Evolutionary conservation across 1,139 yeast genomes (phyloP).

Genomic region (Blastobotrys capitulatus): DNA sequence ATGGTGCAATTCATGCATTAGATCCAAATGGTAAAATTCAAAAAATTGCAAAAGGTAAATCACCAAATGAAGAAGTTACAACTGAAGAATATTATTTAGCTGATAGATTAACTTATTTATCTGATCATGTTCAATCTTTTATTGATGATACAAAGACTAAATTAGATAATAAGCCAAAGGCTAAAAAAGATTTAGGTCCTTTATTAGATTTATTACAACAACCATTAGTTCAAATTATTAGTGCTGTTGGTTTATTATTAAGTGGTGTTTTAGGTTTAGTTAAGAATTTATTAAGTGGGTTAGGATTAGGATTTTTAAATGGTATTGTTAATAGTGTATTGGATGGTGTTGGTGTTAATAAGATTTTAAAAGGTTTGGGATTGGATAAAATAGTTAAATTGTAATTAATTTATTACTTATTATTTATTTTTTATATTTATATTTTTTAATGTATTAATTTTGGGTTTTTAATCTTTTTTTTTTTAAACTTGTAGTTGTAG

Average conservation of each 20-base stretch:
- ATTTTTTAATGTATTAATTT: not conserved
- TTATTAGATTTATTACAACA: slow-evolving; percentile 7
- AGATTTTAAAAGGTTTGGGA: slow-evolving; percentile 9
- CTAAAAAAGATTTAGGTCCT: slow-evolving; percentile 11
- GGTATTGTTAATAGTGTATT: slow-evolving; percentile 9
- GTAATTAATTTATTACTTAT: not conserved
- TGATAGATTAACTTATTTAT: slow-evolving; percentile 4
- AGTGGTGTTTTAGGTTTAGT: slow-evolving; percentile 10
- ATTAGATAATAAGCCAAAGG: slow-evolving; percentile 9
- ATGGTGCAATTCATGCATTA: slow-evolving; percentile 11
- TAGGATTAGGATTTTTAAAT: slow-evolving; percentile 8
- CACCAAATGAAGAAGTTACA: slow-evolving; percentile 5
- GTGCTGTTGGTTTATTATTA: slow-evolving; percentile 9
- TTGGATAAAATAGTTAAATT: not conserved
- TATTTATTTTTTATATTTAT: not conserved
- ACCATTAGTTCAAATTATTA: slow-evolving; percentile 9
- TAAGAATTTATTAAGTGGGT: slow-evolving; percentile 7
- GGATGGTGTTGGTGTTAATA: slow-evolving; percentile 8
- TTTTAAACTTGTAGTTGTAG: too few relatives aligned
- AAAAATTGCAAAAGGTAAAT: slow-evolving; percentile 7
- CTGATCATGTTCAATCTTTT: slow-evolving; percentile 8
- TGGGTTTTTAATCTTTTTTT: not conserved
- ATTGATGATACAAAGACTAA: slow-evolving; percentile 8
- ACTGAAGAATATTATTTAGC: slow-evolving; percentile 11
- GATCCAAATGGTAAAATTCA: slow-evolving; percentile 10